Evolutionary conservation across 2,329 filamentous ascomycete species (phyloP), one percentile per base, ranked within the genome.

Genomic region (Fusarium nanum): DNA sequence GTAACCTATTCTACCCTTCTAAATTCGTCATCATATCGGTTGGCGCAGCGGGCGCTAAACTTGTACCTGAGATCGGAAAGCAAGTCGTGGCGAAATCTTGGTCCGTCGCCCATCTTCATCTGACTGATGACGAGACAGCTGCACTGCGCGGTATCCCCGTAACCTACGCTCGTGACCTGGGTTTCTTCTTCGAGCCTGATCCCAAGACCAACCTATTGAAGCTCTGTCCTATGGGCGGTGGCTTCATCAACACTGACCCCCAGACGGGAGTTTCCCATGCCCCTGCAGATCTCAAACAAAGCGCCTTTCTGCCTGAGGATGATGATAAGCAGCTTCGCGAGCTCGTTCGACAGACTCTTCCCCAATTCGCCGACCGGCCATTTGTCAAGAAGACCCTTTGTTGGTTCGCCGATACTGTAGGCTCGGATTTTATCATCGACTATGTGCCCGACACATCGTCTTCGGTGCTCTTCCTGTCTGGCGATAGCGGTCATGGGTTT

Each of bases 121-220:
- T 91, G 2, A 88, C 83, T 0, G 81, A 85, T 8, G 82, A 83
- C 1, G 88, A 91, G 75, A 83, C 85, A 0, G 81, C 83, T 5
- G 78, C 78, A 7, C 82, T 91, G 2, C 83, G 84, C 3, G 86
- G 86, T 4, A 87, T 91, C 13, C 88, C 89, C 0, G 86, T 89
- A 1, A 88, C 85, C 1, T 88, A 89, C 55, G 85, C 85, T 2
- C 83, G 88, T 3, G 88, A 91, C 64, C 78, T 90, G 0, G 88
- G 88, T 0, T 91, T 91, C 80, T 88, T 89, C 78, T 91, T 91
- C 60, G 89, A 91, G 75, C 88, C 89, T 0, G 88, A 91, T 67
- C 84, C 82, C 0, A 81, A 83, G 64, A 89, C 87, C 0, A 83
- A 84, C 23, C 76, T 89, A 7, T 77, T 91, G 45, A 91, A 91